Evolutionary conservation across 495 filamentous ascomycete species (phyloP), one percentile per base, ranked within the genome.

Genomic region (Aspergillus cristatus): DNA sequence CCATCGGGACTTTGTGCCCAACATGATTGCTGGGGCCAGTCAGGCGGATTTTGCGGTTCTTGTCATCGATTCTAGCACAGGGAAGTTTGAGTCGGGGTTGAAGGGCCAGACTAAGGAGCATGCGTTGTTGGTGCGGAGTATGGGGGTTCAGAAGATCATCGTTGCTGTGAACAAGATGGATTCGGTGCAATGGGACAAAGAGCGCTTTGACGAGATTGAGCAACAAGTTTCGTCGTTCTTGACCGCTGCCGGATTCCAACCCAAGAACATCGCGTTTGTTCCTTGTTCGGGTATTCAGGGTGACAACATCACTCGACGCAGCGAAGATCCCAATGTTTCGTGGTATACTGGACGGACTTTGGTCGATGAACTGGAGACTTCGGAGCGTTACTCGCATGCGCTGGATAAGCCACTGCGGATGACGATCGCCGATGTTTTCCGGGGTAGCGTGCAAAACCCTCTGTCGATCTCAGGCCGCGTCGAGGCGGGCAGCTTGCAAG

Each of bases 121-220:
- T 52, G 82, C 88, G 6, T 64, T 96, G 11, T 72, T 98, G 14
- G 78, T 91, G 8, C 79, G 90, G 32, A 94, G 87, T 50, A 89
- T 97, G 74, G 91, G 91, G 0, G 84, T 97, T 0, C 80, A 84
- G 34, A 76, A 81, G 24, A 67, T 98, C 20, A 78, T 98, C 35
- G 81, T 97, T 29, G 90, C 85, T 3, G 73, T 97, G 46, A 98
- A 98, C 61, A 98, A 98, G 62, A 79, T 98, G 51, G 91, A 98
- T 56, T 76, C 73, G 0, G 78, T 88, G 7, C 57, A 63, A 11
- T 98, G 91, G 91, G 81, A 75, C 11, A 66, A 81, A 58, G 79
- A 72, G 12, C 76, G 88, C 2, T 98, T 90, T 50, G 67, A 81
- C 26, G 85, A 94, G 53, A 96, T 97, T 40, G 70, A 76, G 40